These are phyloP conservation scores for Gastrolobium villosum DNA, from an alignment of 306 rosid species.

Conservation along the genomic window DNA sequence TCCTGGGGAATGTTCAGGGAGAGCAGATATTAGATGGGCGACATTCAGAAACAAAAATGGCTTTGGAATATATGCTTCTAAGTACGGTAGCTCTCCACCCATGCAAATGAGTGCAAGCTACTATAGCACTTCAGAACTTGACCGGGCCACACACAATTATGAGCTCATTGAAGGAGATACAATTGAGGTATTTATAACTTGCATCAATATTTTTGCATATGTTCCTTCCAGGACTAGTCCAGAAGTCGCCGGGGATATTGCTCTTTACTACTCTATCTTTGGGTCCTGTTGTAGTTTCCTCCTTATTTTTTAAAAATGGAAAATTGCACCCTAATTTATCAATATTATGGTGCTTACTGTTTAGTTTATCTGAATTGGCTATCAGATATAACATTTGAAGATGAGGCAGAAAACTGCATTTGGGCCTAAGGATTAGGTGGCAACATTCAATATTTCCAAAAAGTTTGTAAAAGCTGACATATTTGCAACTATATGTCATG, in stretches of 20 bases:
- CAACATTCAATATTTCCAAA: slow-evolving; percentile 8
- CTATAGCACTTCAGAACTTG: slow-evolving; percentile 79
- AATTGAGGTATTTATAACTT: slow-evolving; percentile 72
- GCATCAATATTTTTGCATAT: slow-evolving; percentile 7
- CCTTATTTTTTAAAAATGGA: not conserved
- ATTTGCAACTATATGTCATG: not conserved
- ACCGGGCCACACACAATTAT: slow-evolving; percentile 76
- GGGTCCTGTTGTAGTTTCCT: not conserved
- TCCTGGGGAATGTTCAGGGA: slow-evolving; percentile 89
- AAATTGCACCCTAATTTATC: not conserved
- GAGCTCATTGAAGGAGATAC: slow-evolving; percentile 79
- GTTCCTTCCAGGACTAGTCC: not conserved
- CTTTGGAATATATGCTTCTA: slow-evolving; percentile 87
- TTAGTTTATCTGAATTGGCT: not conserved
- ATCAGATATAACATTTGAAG: too few relatives aligned
- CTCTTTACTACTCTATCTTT: not conserved
- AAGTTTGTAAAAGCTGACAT: not conserved
- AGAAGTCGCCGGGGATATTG: not conserved
- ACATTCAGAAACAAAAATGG: slow-evolving; percentile 77
- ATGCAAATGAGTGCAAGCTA: slow-evolving; percentile 96
- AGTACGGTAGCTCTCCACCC: slow-evolving; percentile 78
- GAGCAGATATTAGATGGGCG: slow-evolving; percentile 96
- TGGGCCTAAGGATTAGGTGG: not conserved
- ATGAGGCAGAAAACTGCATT: not conserved
- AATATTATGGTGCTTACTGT: not conserved